These are phyloP conservation scores for Arthroderma sp. DNA, from an alignment of 2,329 filamentous ascomycete genomes.

Conservation along the genomic window DNA sequence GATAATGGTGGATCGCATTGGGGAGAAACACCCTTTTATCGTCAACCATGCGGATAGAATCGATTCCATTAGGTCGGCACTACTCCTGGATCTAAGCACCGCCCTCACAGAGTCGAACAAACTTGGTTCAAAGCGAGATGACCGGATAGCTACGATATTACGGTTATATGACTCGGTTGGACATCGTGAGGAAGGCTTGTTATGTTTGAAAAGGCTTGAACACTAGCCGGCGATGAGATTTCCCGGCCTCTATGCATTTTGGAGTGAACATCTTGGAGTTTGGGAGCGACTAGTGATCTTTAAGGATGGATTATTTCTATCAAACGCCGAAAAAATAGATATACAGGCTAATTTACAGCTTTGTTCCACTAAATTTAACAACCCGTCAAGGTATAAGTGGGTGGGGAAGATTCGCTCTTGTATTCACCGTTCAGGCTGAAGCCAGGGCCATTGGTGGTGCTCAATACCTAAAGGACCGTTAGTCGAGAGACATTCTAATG, in stretches of 20 bases:
- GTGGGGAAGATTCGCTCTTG: constrained; percentile 46
- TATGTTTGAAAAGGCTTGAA: constrained; percentile 40
- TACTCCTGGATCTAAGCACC: constrained; percentile 53
- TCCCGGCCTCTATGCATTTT: constrained; percentile 28
- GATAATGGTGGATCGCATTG: constrained; percentile 40
- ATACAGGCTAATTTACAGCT: constrained; percentile 11
- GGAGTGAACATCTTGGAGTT: constrained; percentile 30
- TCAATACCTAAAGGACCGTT: constrained; percentile 58
- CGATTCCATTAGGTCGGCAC: constrained; percentile 46
- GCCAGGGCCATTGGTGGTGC: constrained; percentile 75
- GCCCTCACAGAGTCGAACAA: constrained; percentile 45
- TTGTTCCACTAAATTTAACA: constrained; percentile 22
- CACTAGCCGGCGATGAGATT: constrained; percentile 15
- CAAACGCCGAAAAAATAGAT: constrained; percentile 32
- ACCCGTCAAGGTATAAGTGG: constrained; percentile 39
- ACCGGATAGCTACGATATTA: constrained; percentile 43
- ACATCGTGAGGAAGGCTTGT: constrained; percentile 48
- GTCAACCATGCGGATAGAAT: constrained; percentile 45
- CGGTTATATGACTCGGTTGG: constrained; percentile 51
- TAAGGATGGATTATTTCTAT: constrained; percentile 21
- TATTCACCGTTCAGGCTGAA: constrained; percentile 77
- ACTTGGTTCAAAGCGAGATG: constrained; percentile 24
- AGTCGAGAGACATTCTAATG: constrained; percentile 42
- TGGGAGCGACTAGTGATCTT: constrained; percentile 9
- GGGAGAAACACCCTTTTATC: constrained; percentile 52